Conservation (phyloP, 345 rosid genomes). For the Syzygium aromaticum region DNA sequence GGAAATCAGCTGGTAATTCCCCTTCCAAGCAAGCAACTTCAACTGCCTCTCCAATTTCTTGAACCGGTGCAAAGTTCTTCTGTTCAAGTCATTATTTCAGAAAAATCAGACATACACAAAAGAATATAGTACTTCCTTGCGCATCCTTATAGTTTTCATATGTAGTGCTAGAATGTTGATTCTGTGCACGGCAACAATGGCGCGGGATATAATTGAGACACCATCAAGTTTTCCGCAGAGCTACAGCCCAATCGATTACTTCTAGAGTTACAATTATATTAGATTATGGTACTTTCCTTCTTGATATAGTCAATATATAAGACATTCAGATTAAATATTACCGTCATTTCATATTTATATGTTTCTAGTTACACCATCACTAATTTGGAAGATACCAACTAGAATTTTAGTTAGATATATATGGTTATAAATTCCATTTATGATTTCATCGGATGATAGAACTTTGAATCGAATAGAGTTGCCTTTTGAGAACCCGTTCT, state of each 20-base stretch:
- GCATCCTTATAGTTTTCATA: not conserved
- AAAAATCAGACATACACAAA: not conserved
- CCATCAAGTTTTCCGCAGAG: not conserved
- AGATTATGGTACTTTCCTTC: not conserved
- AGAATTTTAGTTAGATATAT: not conserved
- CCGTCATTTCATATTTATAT: not conserved
- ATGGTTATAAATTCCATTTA: not conserved
- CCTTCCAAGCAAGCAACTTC: not conserved
- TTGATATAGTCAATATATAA: not conserved
- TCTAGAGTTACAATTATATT: not conserved
- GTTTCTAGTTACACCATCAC: not conserved
- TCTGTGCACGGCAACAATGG: not conserved
- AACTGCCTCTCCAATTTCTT: not conserved
- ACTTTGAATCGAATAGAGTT: not conserved
- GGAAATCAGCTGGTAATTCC: not conserved
- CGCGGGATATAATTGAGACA: not conserved
- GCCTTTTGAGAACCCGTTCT: not conserved
- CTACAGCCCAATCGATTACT: not conserved
- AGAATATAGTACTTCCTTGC: not conserved
- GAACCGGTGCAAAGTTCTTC: not conserved
- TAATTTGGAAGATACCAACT: not conserved
- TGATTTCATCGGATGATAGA: not conserved
- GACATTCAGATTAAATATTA: not conserved
- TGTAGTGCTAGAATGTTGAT: not conserved
- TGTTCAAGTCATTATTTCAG: not conserved